phyloP scores from a whole-genome alignment of 1,284 basidiomycete genomes.

The Cryptococcus maquisensis region DNA sequence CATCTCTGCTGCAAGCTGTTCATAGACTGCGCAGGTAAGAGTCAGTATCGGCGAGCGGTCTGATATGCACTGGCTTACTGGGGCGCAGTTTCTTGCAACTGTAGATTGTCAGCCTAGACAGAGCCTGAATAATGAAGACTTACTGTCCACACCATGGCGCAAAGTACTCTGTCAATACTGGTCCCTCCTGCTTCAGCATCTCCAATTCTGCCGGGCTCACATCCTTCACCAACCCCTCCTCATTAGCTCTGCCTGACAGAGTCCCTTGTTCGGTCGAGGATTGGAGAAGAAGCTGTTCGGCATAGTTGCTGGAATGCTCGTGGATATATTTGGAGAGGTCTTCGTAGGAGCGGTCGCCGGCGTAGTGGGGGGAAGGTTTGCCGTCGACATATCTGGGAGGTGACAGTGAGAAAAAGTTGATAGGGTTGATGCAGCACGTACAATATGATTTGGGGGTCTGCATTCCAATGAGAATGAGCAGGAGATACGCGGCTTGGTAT shows the following conservation, averaged over 20 bases:
- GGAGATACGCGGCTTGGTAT: not conserved
- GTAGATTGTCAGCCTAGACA: not conserved
- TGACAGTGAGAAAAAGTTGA: not conserved
- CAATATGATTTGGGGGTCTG: slow-evolving; percentile 70
- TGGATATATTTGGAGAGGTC: slow-evolving; percentile 56
- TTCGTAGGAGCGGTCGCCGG: slow-evolving; percentile 55
- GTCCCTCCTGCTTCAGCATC: slow-evolving; percentile 56
- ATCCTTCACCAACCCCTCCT: slow-evolving; percentile 59
- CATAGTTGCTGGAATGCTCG: slow-evolving; percentile 45
- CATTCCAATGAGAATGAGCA: not conserved
- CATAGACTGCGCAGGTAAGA: slow-evolving; percentile 54
- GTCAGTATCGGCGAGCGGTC: not conserved
- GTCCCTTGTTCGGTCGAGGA: slow-evolving; percentile 20
- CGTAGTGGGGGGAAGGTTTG: slow-evolving; percentile 59
- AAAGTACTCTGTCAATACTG: slow-evolving; percentile 81
- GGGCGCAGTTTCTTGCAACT: slow-evolving; percentile 82
- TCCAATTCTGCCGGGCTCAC: slow-evolving; percentile 58
- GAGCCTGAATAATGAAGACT: slow-evolving; percentile 14
- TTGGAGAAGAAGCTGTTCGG: slow-evolving; percentile 19
- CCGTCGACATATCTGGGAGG: slow-evolving; percentile 56
- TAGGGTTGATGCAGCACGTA: slow-evolving; percentile 47
- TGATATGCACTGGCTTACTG: slow-evolving; percentile 35
- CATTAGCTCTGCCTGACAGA: slow-evolving; percentile 51
- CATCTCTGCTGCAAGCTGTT: slow-evolving; percentile 64
- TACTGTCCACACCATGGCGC: slow-evolving; percentile 88